phyloP scores from a whole-genome alignment of 805 yeast genomes.

The Vanderwaltozyma yarrowii region DNA sequence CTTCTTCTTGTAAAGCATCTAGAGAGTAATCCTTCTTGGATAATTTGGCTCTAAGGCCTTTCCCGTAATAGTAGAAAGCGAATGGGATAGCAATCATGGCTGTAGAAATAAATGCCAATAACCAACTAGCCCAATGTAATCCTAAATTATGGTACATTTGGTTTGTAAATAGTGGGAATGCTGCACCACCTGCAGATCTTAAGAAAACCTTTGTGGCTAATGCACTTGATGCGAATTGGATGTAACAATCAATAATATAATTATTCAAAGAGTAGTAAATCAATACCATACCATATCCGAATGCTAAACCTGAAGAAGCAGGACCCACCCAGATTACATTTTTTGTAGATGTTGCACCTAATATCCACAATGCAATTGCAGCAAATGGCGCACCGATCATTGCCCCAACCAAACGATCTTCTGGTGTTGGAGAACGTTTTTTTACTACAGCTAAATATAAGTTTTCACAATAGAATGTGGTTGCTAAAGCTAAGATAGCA shows the following conservation, averaged over 20 bases:
- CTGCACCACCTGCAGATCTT: constrained; percentile 79
- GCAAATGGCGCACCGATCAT: constrained; percentile 79
- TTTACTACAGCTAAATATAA: constrained; percentile 43
- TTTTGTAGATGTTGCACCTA: constrained; percentile 68
- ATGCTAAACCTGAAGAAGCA: constrained; percentile 66
- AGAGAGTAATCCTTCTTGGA: constrained; percentile 56
- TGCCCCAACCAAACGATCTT: constrained; percentile 70
- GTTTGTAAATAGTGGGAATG: constrained; percentile 66
- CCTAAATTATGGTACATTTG: constrained; percentile 67
- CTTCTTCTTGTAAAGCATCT: constrained; percentile 17
- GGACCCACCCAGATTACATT: constrained; percentile 74
- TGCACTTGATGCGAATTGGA: constrained; percentile 70
- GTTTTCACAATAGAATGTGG: constrained; percentile 65
- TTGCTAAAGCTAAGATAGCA: constrained; percentile 57
- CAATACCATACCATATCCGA: constrained; percentile 70
- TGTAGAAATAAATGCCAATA: constrained; percentile 64
- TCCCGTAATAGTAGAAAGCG: constrained; percentile 60
- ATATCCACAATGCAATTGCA: constrained; percentile 65
- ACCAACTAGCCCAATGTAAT: constrained; percentile 70
- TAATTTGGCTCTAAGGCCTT: constrained; percentile 45
- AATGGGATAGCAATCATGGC: constrained; percentile 69
- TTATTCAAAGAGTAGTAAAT: constrained; percentile 68
- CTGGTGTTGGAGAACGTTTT: constrained; percentile 57
- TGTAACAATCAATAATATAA: constrained; percentile 84
- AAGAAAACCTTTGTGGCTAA: constrained; percentile 72